These are phyloP conservation scores for Mrakia hoshinonis DNA, from an alignment of 768 basidiomycete species.

Conservation along the genomic window DNA sequence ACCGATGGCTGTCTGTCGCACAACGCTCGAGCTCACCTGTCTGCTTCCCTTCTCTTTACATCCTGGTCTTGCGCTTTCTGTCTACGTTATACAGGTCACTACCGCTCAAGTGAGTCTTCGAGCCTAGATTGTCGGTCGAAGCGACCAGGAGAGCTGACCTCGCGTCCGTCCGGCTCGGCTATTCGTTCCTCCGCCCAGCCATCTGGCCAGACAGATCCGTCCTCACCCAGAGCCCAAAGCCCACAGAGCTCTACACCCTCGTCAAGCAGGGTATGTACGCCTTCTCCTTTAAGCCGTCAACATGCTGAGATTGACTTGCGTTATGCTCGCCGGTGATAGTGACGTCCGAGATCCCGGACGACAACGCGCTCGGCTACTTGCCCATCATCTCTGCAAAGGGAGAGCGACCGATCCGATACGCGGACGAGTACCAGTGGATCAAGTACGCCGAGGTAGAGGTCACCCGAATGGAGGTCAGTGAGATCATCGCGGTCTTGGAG, in stretches of 20 bases:
- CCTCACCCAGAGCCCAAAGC: not conserved
- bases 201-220: conserved; percentile 11
- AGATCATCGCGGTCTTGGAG: not conserved
- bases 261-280: conserved; percentile 17
- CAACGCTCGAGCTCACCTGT: not conserved
- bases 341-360: conserved; percentile 23
- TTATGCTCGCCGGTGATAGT: not conserved
- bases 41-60: not conserved
- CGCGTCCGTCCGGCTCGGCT: not conserved
- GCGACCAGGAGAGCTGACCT: not conserved
- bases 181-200: not conserved
- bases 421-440: conserved; percentile 10
- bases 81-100: conserved; percentile 9
- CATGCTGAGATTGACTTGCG: not conserved
- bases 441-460: conserved; percentile 20
- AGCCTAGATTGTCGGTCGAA: not conserved
- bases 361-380: conserved; percentile 17
- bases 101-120: conserved; percentile 11
- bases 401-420: conserved; percentile 12
- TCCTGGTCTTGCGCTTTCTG: not conserved
- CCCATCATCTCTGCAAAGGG: conserved; percentile 10
- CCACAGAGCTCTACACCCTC: conserved; percentile 24
- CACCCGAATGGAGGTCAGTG: conserved; percentile 14
- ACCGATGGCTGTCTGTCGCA: not conserved
- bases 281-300: not conserved